A percentile compares a stretch with the other conserved stretches of the same genome.
Conservation (phyloP, 1,139 yeast species). For the Candida sp. region DNA sequence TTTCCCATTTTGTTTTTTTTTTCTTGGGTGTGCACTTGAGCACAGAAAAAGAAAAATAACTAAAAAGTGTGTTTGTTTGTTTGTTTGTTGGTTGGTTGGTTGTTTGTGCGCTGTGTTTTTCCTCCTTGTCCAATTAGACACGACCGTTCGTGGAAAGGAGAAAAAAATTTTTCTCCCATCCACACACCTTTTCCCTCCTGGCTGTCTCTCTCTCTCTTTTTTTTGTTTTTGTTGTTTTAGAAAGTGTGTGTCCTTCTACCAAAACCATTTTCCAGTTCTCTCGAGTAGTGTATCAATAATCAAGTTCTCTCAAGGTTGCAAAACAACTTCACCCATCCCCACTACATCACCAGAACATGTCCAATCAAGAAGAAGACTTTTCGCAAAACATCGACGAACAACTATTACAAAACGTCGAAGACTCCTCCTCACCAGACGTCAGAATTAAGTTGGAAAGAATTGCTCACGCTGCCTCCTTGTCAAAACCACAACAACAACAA, state of each 20-base stretch:
- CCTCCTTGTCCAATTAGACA: background rate
- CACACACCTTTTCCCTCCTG: too few relatives aligned
- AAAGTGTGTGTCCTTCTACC: slow-evolving; percentile 12
- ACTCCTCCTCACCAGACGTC: slow-evolving; percentile 13
- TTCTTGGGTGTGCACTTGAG: too few relatives aligned
- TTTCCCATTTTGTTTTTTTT: background rate
- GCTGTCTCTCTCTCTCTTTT: too few relatives aligned
- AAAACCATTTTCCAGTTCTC: slow-evolving; percentile 6
- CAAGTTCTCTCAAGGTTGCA: slow-evolving; percentile 12
- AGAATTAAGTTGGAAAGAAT: slow-evolving; percentile 38
- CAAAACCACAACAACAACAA: slow-evolving; percentile 4
- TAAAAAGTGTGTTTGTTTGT: too few relatives aligned
- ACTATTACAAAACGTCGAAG: slow-evolving; percentile 35
- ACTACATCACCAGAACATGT: too few relatives aligned
- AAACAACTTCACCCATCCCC: slow-evolving; percentile 7
- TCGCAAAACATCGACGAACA: slow-evolving; percentile 52
- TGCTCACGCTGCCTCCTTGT: slow-evolving; percentile 24
- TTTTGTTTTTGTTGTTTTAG: background rate
- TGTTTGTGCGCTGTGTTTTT: too few relatives aligned
- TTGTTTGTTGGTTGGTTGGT: too few relatives aligned
- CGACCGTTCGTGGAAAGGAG: too few relatives aligned
- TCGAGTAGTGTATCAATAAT: slow-evolving; percentile 12
- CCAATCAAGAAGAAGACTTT: slow-evolving; percentile 34
- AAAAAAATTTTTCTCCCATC: background rate
- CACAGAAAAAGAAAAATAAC: background rate